Conservation (phyloP, 2,329 filamentous ascomycete genomes). For the Apiospora koreana region DNA sequence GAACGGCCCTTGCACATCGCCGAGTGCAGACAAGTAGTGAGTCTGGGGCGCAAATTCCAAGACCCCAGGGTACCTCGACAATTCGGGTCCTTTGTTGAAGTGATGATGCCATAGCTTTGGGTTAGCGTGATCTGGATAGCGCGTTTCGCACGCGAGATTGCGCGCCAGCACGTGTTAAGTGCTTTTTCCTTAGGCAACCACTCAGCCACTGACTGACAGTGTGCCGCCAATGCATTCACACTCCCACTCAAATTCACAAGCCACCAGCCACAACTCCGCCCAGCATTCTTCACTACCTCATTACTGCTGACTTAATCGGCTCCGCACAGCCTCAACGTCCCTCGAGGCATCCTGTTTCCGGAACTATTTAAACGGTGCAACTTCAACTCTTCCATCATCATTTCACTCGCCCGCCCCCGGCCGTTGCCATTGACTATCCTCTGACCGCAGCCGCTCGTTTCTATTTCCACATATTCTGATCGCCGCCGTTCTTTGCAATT, state of each 20-base stretch:
- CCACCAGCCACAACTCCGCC: not conserved
- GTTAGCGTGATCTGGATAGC: slow-evolving; percentile 27
- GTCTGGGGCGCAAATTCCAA: not conserved
- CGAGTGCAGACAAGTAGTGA: not conserved
- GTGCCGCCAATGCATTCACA: too few species aligned
- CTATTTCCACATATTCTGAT: not conserved
- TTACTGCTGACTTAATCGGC: slow-evolving; percentile 13
- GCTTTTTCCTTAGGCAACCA: slow-evolving; percentile 9
- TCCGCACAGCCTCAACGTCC: not conserved
- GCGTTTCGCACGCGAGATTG: slow-evolving; percentile 28
- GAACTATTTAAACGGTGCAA: slow-evolving; percentile 18
- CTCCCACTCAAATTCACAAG: too few species aligned
- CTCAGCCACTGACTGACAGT: not conserved
- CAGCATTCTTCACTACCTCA: not conserved
- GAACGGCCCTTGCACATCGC: not conserved
- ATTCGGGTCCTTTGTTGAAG: not conserved
- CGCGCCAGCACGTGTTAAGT: slow-evolving; percentile 36
- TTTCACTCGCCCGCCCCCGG: not conserved
- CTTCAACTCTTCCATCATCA: slow-evolving; percentile 16
- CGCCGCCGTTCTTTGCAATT: slow-evolving; percentile 5
- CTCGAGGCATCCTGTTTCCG: not conserved
- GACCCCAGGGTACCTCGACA: not conserved
- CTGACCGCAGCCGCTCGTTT: too few species aligned
- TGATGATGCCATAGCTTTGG: slow-evolving; percentile 26
- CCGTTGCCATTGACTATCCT: not conserved